A percentile compares a stretch with the other conserved stretches of the same genome.
Conservation (phyloP, 179 eudicot genomes). For the Gypsophila paniculata region DNA sequence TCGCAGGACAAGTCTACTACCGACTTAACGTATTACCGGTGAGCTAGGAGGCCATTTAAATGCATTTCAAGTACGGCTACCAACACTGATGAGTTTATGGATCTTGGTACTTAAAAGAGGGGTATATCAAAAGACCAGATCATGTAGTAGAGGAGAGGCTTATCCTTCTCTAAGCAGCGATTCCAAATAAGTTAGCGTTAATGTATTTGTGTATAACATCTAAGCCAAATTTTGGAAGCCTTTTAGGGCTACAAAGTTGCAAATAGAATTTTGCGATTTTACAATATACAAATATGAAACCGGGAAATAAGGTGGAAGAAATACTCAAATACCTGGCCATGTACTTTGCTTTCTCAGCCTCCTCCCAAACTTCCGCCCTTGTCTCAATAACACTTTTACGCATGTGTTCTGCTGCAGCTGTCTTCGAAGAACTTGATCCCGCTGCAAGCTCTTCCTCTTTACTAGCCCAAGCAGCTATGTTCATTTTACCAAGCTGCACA, state of each 20-base stretch:
- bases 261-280: no score
- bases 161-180: background rate
- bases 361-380: constrained; percentile 79
- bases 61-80: no score
- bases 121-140: background rate
- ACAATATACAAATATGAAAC: no score
- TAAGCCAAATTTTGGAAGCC: background rate
- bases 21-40: no score
- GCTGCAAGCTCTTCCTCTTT: constrained; percentile 53
- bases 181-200: background rate
- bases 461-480: constrained; percentile 77
- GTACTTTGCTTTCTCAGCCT: constrained; percentile 76
- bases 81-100: no score
- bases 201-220: background rate
- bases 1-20: no score
- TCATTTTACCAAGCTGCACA: constrained; percentile 65
- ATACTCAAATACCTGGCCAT: constrained; percentile 45
- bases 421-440: constrained; percentile 36
- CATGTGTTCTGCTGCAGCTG: constrained; percentile 30
- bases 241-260: background rate
- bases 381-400: constrained; percentile 46
- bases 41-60: no score
- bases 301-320: no score
- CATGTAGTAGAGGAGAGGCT: no score
- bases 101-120: no score